Percentiles rank a stretch among this genome's conserved stretches.
phyloP scores from a whole-genome alignment of 495 filamentous ascomycete species.

The Podospora comata region DNA sequence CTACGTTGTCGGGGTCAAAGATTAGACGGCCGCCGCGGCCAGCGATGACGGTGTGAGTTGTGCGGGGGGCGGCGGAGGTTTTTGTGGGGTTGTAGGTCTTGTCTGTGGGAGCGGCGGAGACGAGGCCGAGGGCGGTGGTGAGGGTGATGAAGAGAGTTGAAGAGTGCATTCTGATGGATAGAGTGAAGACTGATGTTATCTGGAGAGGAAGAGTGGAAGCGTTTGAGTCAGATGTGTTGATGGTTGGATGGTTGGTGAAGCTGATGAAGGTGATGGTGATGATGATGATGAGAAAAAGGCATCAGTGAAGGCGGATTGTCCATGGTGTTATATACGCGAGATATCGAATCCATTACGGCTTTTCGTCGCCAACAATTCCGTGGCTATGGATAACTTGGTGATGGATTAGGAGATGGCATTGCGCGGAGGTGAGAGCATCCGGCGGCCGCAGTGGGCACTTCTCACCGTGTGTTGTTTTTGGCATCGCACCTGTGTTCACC shows the following conservation, averaged over 20 bases:
- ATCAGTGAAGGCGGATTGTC: background rate
- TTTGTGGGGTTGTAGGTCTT: constrained; percentile 14
- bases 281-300: background rate
- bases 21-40: constrained; percentile 42
- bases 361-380: background rate
- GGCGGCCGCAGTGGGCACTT: background rate
- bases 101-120: constrained; percentile 20
- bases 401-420: background rate
- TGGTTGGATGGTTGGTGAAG: constrained; percentile 9
- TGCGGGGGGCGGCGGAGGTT: constrained; percentile 15
- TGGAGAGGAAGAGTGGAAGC: background rate
- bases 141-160: constrained; percentile 17
- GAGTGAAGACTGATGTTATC: background rate
- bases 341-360: background rate
- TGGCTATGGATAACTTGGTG: background rate
- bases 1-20: constrained; percentile 53
- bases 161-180: constrained; percentile 22
- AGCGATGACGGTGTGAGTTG: constrained; percentile 51
- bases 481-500: background rate
- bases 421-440: background rate
- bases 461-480: background rate
- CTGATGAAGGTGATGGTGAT: constrained; percentile 10
- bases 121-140: constrained; percentile 5
- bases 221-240: background rate
- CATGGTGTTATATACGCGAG: background rate